Conservation (phyloP, 2,329 filamentous ascomycete species). For the Allantophomopsis cytisporea region DNA sequence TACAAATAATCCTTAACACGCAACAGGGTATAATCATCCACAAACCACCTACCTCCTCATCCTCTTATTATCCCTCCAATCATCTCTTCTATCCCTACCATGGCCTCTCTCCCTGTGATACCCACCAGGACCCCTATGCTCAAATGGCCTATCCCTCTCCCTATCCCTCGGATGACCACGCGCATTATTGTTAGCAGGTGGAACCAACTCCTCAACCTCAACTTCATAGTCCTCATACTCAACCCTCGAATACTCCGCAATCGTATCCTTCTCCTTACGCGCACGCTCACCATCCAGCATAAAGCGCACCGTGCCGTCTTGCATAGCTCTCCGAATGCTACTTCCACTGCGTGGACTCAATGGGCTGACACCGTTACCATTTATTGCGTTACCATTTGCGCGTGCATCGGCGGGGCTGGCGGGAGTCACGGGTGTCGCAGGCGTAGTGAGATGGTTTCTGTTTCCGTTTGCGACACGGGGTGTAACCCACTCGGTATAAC, state of each 20-base stretch:
- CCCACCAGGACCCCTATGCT: too few relatives aligned
- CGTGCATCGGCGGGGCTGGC: constrained; percentile 17
- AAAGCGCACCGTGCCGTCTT: constrained; percentile 74
- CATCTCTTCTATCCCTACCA: too few relatives aligned
- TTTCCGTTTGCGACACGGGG: constrained; percentile 14
- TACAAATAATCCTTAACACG: not conserved
- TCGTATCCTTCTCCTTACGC: constrained; percentile 52
- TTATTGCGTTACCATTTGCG: constrained; percentile 9
- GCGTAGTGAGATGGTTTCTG: constrained; percentile 19
- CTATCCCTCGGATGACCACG: constrained; percentile 6
- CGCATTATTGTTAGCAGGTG: constrained; percentile 1
- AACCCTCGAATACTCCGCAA: constrained; percentile 55
- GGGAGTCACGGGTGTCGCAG: constrained; percentile 19
- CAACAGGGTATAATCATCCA: too few relatives aligned
- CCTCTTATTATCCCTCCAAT: too few relatives aligned
- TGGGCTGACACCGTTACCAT: constrained; percentile 8
- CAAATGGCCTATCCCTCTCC: constrained; percentile 2
- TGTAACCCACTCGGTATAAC: constrained; percentile 48
- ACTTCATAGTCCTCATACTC: constrained; percentile 67
- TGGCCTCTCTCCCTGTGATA: too few relatives aligned
- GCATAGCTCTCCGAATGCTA: constrained; percentile 13
- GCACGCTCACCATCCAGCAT: constrained; percentile 74
- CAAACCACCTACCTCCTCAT: too few relatives aligned
- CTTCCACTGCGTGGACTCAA: constrained; percentile 16
- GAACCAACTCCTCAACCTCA: constrained; percentile 53